Evolutionary conservation across 257 asterid genomes (phyloP).

Genomic region (Solanum clarkiae): DNA sequence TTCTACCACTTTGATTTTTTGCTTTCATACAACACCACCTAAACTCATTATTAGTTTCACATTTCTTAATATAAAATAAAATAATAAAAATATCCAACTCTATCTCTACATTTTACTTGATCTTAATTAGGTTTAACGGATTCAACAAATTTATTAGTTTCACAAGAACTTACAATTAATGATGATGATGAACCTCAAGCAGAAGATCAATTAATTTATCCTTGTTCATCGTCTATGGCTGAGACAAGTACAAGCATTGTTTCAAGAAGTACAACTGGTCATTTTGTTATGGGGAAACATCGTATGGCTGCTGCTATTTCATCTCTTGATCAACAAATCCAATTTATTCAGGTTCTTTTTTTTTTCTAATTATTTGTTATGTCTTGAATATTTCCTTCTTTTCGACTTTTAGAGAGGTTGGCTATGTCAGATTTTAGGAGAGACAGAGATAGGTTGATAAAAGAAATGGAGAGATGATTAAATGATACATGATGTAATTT

Average conservation of each 20-base stretch:
- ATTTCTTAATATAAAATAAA: not conserved
- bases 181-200: not conserved
- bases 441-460: not conserved
- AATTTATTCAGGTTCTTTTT: conserved; percentile 11
- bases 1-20: not conserved
- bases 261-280: not conserved
- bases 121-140: not conserved
- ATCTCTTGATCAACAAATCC: conserved; percentile 24
- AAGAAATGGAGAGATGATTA: not conserved
- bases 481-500: not conserved
- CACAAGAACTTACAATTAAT: not conserved
- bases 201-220: not conserved
- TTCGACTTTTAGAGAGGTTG: not conserved
- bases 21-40: not conserved
- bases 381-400: not conserved
- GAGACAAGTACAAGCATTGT: not conserved
- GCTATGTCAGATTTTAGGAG: not conserved
- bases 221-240: not conserved
- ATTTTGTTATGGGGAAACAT: conserved; percentile 26
- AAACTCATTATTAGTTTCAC: not conserved
- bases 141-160: not conserved
- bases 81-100: not conserved
- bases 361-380: not conserved
- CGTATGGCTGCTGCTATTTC: conserved; percentile 23
- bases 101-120: not conserved